Conservation (phyloP, 2,329 filamentous ascomycete species). For the Colletotrichum spinosum region DNA sequence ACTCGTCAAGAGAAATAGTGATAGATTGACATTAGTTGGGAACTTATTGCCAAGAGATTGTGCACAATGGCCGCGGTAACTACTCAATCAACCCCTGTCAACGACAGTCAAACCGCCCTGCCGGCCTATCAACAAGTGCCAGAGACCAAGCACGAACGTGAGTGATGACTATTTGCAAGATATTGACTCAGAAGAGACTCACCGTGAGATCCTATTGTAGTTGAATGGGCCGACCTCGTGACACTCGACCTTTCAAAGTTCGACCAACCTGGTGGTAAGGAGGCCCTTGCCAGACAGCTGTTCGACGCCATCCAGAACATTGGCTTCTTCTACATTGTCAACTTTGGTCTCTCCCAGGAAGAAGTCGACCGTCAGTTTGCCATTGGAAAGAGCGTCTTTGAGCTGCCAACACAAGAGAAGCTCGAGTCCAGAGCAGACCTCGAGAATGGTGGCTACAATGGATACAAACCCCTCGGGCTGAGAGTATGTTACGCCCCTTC, state of each 20-base stretch:
- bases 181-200: neutral
- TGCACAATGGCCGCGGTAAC: neutral
- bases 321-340: conserved; percentile 72
- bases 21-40: neutral
- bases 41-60: neutral
- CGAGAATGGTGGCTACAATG: conserved; percentile 67
- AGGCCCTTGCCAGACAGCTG: conserved; percentile 64
- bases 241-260: conserved; percentile 68
- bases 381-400: conserved; percentile 68
- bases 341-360: conserved; percentile 71
- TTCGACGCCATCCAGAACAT: conserved; percentile 64
- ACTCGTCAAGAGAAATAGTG: neutral
- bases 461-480: conserved; percentile 62
- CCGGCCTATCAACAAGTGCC: conserved; percentile 48
- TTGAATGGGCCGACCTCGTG: conserved; percentile 67
- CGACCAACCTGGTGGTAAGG: conserved; percentile 64
- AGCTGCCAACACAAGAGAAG: conserved; percentile 68
- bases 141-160: conserved; percentile 50
- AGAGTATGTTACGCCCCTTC: conserved; percentile 34
- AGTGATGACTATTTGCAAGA: conserved; percentile 22
- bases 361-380: conserved; percentile 71
- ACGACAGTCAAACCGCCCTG: conserved; percentile 37
- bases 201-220: conserved; percentile 21
- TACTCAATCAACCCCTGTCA: neutral
- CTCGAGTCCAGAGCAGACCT: conserved; percentile 65